Evolutionary conservation across 2,329 filamentous ascomycete genomes (phyloP).

Genomic region (Xylariaceae sp.): DNA sequence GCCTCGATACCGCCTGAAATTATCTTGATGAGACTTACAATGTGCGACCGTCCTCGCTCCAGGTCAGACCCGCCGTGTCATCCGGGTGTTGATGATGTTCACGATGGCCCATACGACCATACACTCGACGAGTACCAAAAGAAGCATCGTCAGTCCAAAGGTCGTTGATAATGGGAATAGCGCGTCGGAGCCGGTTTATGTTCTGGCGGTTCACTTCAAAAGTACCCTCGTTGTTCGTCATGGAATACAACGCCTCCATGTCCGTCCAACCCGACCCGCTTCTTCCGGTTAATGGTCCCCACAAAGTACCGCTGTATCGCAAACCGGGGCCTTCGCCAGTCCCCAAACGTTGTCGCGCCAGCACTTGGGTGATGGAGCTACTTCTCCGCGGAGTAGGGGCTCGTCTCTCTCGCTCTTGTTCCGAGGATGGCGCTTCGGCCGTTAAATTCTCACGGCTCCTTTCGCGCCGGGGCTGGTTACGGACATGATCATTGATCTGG

Average conservation of each 20-base stretch:
- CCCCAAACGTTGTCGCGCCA: conserved; percentile 23
- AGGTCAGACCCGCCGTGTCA: conserved; percentile 57
- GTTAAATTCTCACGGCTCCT: conserved; percentile 24
- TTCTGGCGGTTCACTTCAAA: conserved; percentile 29
- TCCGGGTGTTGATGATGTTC: conserved; percentile 45
- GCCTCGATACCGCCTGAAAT: too few relatives aligned
- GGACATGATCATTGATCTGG: neutral
- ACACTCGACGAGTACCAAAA: conserved; percentile 25
- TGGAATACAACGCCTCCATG: conserved; percentile 40
- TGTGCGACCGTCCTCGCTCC: conserved; percentile 56
- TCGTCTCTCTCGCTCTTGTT: conserved; percentile 31
- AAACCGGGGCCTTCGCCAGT: conserved; percentile 15
- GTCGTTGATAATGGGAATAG: conserved; percentile 31
- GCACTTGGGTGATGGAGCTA: conserved; percentile 30
- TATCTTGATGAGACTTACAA: conserved; percentile 46
- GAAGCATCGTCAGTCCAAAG: conserved; percentile 29
- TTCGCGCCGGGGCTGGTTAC: conserved; percentile 20
- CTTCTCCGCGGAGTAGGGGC: conserved; percentile 29
- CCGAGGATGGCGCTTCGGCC: conserved; percentile 27
- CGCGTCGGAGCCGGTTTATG: conserved; percentile 27
- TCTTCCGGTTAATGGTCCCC: conserved; percentile 23
- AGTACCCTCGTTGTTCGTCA: conserved; percentile 26
- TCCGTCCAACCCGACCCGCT: conserved; percentile 37
- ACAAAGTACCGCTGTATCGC: conserved; percentile 23
- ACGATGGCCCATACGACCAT: conserved; percentile 28